Evolutionary conservation across 441 rosid genomes (phyloP).

Genomic region (California macrophylla): DNA sequence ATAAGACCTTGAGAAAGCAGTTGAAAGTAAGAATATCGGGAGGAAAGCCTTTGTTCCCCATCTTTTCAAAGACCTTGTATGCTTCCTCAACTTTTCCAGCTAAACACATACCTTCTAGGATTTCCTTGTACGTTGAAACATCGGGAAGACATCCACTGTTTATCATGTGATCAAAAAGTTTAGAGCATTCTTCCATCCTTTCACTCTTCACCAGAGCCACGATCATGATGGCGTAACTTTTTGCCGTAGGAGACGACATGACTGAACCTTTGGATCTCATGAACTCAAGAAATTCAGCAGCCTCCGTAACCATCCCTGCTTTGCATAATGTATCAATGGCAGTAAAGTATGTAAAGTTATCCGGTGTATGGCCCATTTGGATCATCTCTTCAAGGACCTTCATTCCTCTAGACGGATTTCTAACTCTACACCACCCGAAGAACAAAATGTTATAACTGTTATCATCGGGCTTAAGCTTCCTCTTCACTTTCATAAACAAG

Average conservation of each 20-base stretch:
- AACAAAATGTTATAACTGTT: slow-evolving; percentile 64
- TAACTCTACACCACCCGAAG: slow-evolving; percentile 85
- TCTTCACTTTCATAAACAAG: slow-evolving; percentile 46
- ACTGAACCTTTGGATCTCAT: slow-evolving; percentile 75
- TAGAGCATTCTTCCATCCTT: slow-evolving; percentile 51
- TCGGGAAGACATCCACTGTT: slow-evolving; percentile 77
- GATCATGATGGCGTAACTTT: slow-evolving; percentile 62
- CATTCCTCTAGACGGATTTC: slow-evolving; percentile 62
- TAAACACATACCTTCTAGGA: slow-evolving; percentile 72
- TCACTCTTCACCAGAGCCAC: slow-evolving; percentile 51
- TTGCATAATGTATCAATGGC: slow-evolving; percentile 79
- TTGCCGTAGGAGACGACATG: slow-evolving; percentile 77
- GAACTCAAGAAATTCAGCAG: slow-evolving; percentile 66
- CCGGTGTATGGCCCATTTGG: slow-evolving; percentile 60
- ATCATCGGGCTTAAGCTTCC: slow-evolving; percentile 51
- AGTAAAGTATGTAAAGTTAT: slow-evolving; percentile 69
- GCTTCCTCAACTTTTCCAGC: slow-evolving; percentile 74
- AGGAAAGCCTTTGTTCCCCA: slow-evolving; percentile 81
- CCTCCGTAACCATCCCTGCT: slow-evolving; percentile 67
- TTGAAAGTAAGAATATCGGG: slow-evolving; percentile 79
- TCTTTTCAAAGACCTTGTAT: slow-evolving; percentile 66
- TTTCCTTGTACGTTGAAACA: slow-evolving; percentile 69
- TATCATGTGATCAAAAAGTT: slow-evolving; percentile 62
- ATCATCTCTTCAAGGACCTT: slow-evolving; percentile 71
- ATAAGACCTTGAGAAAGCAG: slow-evolving; percentile 77